Evolutionary conservation across 2,329 filamentous ascomycete species (phyloP).

Genomic region (Cercospora canescens): DNA sequence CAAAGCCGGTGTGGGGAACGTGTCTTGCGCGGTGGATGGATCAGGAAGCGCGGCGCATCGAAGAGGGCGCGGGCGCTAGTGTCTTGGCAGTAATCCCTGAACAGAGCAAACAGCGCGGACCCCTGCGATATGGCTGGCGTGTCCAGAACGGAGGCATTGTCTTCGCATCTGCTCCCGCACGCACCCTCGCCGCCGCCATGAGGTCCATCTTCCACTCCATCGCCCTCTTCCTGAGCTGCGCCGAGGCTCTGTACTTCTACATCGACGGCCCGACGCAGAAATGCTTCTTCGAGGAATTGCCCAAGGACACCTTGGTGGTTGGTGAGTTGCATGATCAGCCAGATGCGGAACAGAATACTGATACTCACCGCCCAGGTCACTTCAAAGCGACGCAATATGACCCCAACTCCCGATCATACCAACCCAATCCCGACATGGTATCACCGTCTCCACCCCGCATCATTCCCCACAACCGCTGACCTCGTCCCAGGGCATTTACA

Average conservation of each 20-base stretch:
- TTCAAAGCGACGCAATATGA: constrained; percentile 86
- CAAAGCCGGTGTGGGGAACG: neutral
- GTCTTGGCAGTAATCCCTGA: constrained; percentile 5
- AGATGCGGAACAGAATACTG: neutral
- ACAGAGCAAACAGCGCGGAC: neutral
- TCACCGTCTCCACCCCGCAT: neutral
- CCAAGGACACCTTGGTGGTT: constrained; percentile 94
- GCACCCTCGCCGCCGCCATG: constrained; percentile 22
- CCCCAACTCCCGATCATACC: constrained; percentile 66
- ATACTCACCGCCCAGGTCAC: constrained; percentile 56
- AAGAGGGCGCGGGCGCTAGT: neutral
- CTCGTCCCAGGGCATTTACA: constrained; percentile 65
- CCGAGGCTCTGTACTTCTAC: constrained; percentile 92
- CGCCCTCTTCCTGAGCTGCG: constrained; percentile 52
- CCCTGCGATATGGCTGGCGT: constrained; percentile 10
- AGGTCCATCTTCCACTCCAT: constrained; percentile 30
- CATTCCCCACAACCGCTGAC: constrained; percentile 9
- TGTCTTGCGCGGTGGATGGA: neutral
- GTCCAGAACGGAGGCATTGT: constrained; percentile 6
- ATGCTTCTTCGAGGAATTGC: constrained; percentile 98
- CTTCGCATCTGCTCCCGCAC: neutral
- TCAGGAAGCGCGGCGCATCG: no score
- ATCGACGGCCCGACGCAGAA: constrained; percentile 82
- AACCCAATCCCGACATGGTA: constrained; percentile 64
- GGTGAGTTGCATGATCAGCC: constrained; percentile 52